Evolutionary conservation across 208 protist genomes (phyloP).

Genomic region (Leishmania arabica): DNA sequence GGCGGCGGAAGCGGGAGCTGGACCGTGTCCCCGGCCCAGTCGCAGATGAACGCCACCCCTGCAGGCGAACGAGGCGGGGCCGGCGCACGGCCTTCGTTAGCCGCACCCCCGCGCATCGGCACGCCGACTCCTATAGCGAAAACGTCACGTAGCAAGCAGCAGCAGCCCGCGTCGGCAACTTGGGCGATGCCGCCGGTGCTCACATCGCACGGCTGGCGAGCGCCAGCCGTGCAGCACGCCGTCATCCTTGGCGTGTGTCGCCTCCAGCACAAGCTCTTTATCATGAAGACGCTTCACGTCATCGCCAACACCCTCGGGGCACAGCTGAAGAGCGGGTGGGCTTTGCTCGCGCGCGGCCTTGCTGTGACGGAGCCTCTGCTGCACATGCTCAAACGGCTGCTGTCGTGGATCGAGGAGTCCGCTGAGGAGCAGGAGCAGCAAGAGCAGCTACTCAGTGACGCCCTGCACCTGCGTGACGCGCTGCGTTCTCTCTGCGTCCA

Average conservation of each 20-base stretch:
- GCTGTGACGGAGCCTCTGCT: slow-evolving; percentile 48
- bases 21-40: background rate
- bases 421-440: slow-evolving; percentile 32
- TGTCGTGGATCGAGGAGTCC: slow-evolving; percentile 40
- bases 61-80: background rate
- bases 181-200: slow-evolving; percentile 3
- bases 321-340: slow-evolving; percentile 49
- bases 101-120: background rate
- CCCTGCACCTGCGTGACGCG: slow-evolving; percentile 59
- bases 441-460: slow-evolving; percentile 46
- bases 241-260: slow-evolving; percentile 33
- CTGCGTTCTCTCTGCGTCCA: slow-evolving; percentile 57
- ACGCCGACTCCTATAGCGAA: background rate
- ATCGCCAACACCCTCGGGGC: slow-evolving; percentile 54
- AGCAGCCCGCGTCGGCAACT: slow-evolving; percentile 1
- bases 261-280: slow-evolving; percentile 53
- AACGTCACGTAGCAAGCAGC: background rate
- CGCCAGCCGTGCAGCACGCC: slow-evolving; percentile 27
- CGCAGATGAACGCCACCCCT: background rate
- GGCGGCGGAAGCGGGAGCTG: background rate
- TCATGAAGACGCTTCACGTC: slow-evolving; percentile 63
- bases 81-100: background rate
- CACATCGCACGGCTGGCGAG: slow-evolving; percentile 6
- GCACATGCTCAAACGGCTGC: slow-evolving; percentile 32
- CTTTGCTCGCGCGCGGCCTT: slow-evolving; percentile 45